phyloP scores from a whole-genome alignment of 306 rosid genomes.

The Ormosia emarginata region DNA sequence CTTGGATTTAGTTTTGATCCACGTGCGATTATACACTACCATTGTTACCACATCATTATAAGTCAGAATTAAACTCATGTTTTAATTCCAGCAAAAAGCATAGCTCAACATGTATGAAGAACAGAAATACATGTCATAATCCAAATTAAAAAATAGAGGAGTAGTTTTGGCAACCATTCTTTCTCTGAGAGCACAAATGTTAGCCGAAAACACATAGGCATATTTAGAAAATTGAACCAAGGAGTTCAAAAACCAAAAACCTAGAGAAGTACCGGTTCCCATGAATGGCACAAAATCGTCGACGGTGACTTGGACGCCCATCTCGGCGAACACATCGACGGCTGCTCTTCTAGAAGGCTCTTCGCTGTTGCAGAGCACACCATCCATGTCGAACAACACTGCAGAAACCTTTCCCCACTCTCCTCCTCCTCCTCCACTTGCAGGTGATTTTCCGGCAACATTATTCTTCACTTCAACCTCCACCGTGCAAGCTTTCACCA shows the following conservation, averaged over 20 bases:
- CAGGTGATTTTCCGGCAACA: conserved; percentile 29
- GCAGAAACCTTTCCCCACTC: conserved; percentile 92
- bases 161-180: not conserved
- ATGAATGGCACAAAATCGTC: conserved; percentile 88
- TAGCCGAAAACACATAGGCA: not conserved
- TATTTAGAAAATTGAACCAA: not conserved
- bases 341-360: conserved; percentile 79
- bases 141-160: not conserved
- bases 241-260: not conserved
- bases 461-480: conserved; percentile 54
- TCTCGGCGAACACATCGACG: conserved; percentile 78
- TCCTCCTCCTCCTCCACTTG: conserved; percentile 2
- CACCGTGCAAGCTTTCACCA: conserved; percentile 47
- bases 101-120: not conserved
- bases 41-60: not conserved
- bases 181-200: not conserved
- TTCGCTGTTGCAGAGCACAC: conserved; percentile 91
- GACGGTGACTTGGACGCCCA: conserved; percentile 78
- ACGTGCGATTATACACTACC: not conserved
- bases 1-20: not conserved
- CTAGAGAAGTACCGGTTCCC: conserved; percentile 69
- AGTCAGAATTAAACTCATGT: not conserved
- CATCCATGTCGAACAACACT: conserved; percentile 95
- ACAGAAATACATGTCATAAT: not conserved
- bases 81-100: conserved; percentile 1